phyloP scores from a whole-genome alignment of 495 filamentous ascomycete genomes.

The Parmelia sp. region DNA sequence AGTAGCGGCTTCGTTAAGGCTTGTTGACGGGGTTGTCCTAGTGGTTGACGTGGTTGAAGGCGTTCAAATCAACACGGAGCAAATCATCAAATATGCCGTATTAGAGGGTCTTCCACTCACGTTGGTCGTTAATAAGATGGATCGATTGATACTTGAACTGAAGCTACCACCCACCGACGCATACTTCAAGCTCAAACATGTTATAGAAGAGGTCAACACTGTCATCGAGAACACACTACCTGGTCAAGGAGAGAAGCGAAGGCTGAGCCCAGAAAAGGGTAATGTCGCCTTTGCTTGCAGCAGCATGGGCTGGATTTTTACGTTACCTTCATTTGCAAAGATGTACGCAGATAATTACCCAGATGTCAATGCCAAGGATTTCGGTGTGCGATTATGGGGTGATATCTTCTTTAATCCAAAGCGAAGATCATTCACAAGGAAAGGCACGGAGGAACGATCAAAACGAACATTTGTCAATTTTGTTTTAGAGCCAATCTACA shows the following conservation, averaged over 20 bases:
- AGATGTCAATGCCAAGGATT: conserved; percentile 65
- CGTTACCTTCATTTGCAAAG: conserved; percentile 82
- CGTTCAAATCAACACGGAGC: conserved; percentile 91
- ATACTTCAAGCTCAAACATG: conserved; percentile 97
- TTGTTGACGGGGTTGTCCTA: conserved; percentile 86
- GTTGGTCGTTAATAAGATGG: conserved; percentile 94
- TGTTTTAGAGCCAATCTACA: conserved; percentile 93
- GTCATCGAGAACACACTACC: conserved; percentile 84
- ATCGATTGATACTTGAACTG: conserved; percentile 87
- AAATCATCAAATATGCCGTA: conserved; percentile 92
- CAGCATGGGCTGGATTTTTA: conserved; percentile 94
- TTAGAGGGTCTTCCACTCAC: conserved; percentile 84
- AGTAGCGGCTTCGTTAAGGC: conserved; percentile 76
- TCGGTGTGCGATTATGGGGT: conserved; percentile 81
- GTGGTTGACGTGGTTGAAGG: conserved; percentile 98
- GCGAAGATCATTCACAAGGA: conserved; percentile 85
- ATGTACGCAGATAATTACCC: conserved; percentile 89
- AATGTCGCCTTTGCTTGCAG: conserved; percentile 94
- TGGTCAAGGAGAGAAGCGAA: conserved; percentile 68
- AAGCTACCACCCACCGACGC: conserved; percentile 92
- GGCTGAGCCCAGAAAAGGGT: conserved; percentile 91
- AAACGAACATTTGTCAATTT: conserved; percentile 92
- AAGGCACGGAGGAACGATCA: conserved; percentile 70
- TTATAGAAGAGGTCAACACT: conserved; percentile 95
- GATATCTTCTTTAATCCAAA: conserved; percentile 93